Percentiles rank a stretch among this genome's conserved stretches.
Evolutionary conservation across 192 early-diverging fungal genomes (phyloP).

Genomic region (Rhizophagus sp.): DNA sequence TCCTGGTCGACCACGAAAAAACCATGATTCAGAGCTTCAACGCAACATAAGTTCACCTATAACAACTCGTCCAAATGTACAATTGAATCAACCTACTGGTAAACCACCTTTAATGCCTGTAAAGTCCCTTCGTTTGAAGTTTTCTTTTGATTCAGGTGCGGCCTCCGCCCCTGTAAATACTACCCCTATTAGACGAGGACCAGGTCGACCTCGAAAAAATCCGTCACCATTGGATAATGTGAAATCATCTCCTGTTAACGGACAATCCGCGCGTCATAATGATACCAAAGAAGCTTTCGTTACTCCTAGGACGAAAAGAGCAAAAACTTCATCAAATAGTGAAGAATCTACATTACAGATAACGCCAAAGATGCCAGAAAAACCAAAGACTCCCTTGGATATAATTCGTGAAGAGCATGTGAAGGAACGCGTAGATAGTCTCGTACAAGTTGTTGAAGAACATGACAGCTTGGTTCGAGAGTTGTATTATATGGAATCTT

Average conservation of each 20-base stretch:
- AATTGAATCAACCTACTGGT: not conserved
- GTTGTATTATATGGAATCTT: constrained; percentile 58
- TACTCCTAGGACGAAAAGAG: not conserved
- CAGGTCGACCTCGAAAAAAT: constrained; percentile 26
- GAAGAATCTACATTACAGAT: not conserved
- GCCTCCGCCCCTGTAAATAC: not conserved
- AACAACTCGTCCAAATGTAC: not conserved
- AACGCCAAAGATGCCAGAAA: not conserved
- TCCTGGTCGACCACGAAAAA: constrained; percentile 38
- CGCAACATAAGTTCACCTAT: not conserved
- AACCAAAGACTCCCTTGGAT: constrained; percentile 48
- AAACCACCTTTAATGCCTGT: not conserved
- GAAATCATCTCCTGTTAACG: constrained; percentile 3
- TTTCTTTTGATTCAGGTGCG: not conserved
- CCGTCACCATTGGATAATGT: not conserved
- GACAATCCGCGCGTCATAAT: not conserved
- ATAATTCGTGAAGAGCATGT: constrained; percentile 36
- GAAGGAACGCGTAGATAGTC: constrained; percentile 40
- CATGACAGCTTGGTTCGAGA: constrained; percentile 60
- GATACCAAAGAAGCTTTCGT: not conserved
- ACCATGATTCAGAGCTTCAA: not conserved
- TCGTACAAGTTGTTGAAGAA: constrained; percentile 50
- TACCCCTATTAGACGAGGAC: constrained; percentile 20
- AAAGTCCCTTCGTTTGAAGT: not conserved
- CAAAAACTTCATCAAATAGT: constrained; percentile 25